Base-by-base conservation (phyloP, 805 yeast species). In the Yarrowia sp. region DNA sequence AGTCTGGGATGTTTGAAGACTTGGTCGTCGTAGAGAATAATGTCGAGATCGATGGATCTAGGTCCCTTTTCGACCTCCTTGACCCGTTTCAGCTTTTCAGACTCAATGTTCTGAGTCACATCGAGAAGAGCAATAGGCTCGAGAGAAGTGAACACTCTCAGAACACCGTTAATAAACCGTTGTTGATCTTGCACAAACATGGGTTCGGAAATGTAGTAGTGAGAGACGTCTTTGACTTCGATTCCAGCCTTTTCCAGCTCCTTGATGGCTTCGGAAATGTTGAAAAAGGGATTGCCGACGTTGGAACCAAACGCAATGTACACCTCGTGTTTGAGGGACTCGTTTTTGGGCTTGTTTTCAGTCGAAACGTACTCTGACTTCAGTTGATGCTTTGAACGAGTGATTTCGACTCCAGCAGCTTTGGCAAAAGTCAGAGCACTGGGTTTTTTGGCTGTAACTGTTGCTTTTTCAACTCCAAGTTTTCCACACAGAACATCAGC, bases 261-360 rank as follows among this genome's bases (percentile, higher is more conserved):
- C 0, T 75, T 74, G 7, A 90, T 73, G 0, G 97, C 88, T 16
- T 68, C 68, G 9, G 74, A 66, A 48, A 95, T 87, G 71, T 90
- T 88, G 2, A 72, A 73, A 9, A 90, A 71, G 56, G 86, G 87
- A 68, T 89, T 80, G 0, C 98, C 98, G 41, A 83, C 76, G 71
- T 95, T 95, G 9, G 97, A 85, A 0, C 99, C 99, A 77, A 95
- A 89, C 0, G 97, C 97, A 40, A 95, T 73, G 73, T 79, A 92
- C 0, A 84, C 96, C 14, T 64, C 43, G 26, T 68, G 70, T 22
- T 67, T 70, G 9, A 67, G 67, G 1, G 72, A 58, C 0, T 75
- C 73, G 0, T 82, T 81, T 33, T 78, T 70, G 63, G 79, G 74
- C 66, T 78, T 77, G 2, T 70, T 66, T 11, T 72, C 70, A 11